Evolutionary conservation across 306 rosid species (phyloP), one percentile per base, ranked within the genome.

Genomic region (peach (Prunus persica)): DNA sequence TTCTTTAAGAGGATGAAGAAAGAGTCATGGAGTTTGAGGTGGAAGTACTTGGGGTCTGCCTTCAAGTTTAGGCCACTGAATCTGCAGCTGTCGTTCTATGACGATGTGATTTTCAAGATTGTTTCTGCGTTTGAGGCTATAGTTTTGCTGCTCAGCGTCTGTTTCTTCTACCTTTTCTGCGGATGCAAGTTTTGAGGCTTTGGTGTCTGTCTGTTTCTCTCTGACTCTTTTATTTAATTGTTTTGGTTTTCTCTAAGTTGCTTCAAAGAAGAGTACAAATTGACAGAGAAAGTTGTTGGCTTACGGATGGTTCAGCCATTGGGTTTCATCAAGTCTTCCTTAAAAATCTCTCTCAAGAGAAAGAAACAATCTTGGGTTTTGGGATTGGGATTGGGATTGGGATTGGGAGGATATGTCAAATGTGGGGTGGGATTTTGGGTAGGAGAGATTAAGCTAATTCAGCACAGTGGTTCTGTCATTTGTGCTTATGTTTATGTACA

Each of bases 131-230:
- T 86, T 28, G 98, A 93, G 75, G 90, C 91, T 5, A 43, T 91
- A 11, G 65, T 86, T 3, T 78, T 93, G 68, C 80, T 85, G 18
- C 38, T 73, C 69, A 10, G 65, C 0, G 77, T 88, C 61, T 77
- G 71, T 28, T 82, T 89, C 60, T 93, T 93, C 83, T 91, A 87
- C 65, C 86, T 89, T 24, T 85, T 76, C 18, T 93, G 91, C 46
- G 96, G 96, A 30, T 93, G 96, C 85, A 51, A 64, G 13, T 30
- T 51, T 52, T 57, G 19, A 67, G 54, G 19, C n/a, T 22, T 41
- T 49, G 56, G 47, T 46, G 57, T 7, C 19, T 11, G 11, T 27
- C 8, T 25, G 5, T 12, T 1, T 58, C 63, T 77, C 24, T 49
- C 50, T 3, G 50, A 38, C 41, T 56, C 15, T 4, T 14, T 10